Evolutionary conservation across 2,329 filamentous ascomycete genomes (phyloP), one percentile per base, ranked within the genome.

Genomic region (Teratosphaeria nubilosa): DNA sequence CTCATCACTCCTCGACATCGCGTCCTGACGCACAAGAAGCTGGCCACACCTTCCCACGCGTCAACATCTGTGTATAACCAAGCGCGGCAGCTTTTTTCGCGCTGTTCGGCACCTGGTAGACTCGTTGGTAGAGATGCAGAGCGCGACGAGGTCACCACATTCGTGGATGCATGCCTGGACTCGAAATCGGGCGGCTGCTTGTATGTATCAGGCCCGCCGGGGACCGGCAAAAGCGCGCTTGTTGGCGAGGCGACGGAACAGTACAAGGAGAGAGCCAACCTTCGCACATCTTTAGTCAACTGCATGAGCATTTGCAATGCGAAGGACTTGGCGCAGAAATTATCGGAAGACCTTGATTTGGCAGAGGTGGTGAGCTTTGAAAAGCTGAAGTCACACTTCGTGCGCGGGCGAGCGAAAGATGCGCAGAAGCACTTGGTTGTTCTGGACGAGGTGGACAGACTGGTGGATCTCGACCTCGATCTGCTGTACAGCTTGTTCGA

Each of bases 221-320:
- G 94, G 11, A 99, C 94, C 0, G 94, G 94, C 57, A 99, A 99
- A 77, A 97, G 91, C 72, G 94, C 94, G 31, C 87, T 97, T 78
- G 85, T 97, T 61, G 86, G 86, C 62, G 86, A 95, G 70, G 83
- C 95, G 55, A 87, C 87, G 53, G 77, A 83, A 53, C 78, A 84
- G 51, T 74, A 86, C 54, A 75, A 77, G 34, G 75, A 80, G 16
- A 72, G 77, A 1, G 67, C 73, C 13, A 73, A 73, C 3, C 77
- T 94, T 56, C 85, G 83, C 66, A 85, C 86, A 56, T 85, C 86
- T 2, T 92, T 91, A 69, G 82, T 99, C 78, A 99, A 99, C 72
- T 99, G 94, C 75, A 96, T 96, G 86, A 96, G 91, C 74, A 86
- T 96, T 74, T 95, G 94, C 69, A 90, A 85, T 34, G 89, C 91